These are phyloP conservation scores for Fusarium penzigii DNA, from an alignment of 2,329 filamentous ascomycete genomes.

Conservation along the genomic window DNA sequence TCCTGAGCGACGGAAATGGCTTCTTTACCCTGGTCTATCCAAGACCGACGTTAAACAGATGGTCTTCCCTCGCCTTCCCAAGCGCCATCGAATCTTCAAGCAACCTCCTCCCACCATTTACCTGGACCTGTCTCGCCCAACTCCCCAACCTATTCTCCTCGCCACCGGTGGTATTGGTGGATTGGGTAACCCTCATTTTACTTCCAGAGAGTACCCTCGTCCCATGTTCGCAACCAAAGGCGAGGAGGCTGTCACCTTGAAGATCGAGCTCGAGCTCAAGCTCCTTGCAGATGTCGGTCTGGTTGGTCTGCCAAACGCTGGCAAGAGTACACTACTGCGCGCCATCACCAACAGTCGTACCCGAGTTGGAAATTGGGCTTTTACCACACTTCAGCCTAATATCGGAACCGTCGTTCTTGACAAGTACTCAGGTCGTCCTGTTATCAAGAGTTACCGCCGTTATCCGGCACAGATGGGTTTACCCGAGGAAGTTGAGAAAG, in stretches of 20 bases:
- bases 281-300: slow-evolving; percentile 92
- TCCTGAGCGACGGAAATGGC: slow-evolving; percentile 70
- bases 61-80: slow-evolving; percentile 52
- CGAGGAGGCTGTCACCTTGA: slow-evolving; percentile 74
- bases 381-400: slow-evolving; percentile 92
- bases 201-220: slow-evolving; percentile 69
- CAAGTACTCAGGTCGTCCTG: slow-evolving; percentile 75
- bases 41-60: slow-evolving; percentile 65
- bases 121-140: slow-evolving; percentile 73
- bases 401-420: slow-evolving; percentile 96
- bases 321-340: slow-evolving; percentile 89
- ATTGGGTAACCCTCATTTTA: slow-evolving; percentile 90
- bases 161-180: slow-evolving; percentile 87
- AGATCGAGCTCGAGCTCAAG: slow-evolving; percentile 88
- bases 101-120: slow-evolving; percentile 74
- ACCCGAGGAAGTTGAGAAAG: slow-evolving; percentile 48
- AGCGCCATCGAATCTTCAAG: slow-evolving; percentile 55
- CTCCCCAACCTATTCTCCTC: slow-evolving; percentile 80
- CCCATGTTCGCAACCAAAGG: slow-evolving; percentile 90
- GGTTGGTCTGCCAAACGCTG: slow-evolving; percentile 92
- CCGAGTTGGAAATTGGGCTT: slow-evolving; percentile 91
- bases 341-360: slow-evolving; percentile 87
- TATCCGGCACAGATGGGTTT: slow-evolving; percentile 38
- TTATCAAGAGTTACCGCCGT: slow-evolving; percentile 41
- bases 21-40: slow-evolving; percentile 78